Conservation (phyloP, 306 rosid species). For the Sicyos baderoa region DNA sequence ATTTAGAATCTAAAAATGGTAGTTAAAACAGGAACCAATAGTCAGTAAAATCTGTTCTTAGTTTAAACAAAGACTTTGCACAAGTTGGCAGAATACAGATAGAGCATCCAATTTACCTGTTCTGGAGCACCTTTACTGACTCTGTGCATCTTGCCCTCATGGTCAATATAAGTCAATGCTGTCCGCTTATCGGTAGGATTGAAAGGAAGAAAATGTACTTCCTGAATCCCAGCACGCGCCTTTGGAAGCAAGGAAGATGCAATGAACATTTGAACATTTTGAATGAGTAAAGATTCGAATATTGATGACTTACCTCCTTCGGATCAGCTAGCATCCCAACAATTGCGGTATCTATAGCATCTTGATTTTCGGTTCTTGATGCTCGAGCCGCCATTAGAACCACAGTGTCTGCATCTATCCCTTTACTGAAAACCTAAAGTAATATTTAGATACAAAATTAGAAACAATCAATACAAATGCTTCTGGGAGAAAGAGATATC, state of each 20-base stretch:
- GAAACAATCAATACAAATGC: neutral
- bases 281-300: neutral
- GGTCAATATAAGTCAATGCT: slow-evolving; percentile 82
- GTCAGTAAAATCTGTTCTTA: neutral
- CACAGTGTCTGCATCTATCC: slow-evolving; percentile 78
- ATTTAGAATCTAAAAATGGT: slow-evolving; percentile 51
- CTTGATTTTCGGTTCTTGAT: slow-evolving; percentile 91
- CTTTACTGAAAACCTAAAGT: slow-evolving; percentile 70
- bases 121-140: slow-evolving; percentile 99
- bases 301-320: slow-evolving; percentile 52
- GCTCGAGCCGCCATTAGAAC: slow-evolving; percentile 98
- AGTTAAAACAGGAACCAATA: neutral
- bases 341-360: slow-evolving; percentile 92
- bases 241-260: slow-evolving; percentile 22
- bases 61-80: neutral
- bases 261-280: neutral
- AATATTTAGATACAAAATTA: slow-evolving; percentile 20
- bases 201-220: slow-evolving; percentile 93
- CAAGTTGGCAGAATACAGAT: neutral
- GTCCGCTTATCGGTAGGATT: slow-evolving; percentile 98
- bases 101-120: slow-evolving; percentile 49
- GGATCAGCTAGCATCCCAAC: slow-evolving; percentile 98
- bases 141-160: slow-evolving; percentile 80
- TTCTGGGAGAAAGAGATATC: neutral
- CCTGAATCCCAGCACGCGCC: slow-evolving; percentile 97